Evolutionary conservation across 345 rosid genomes (phyloP).

Genomic region (Linum lewisii): DNA sequence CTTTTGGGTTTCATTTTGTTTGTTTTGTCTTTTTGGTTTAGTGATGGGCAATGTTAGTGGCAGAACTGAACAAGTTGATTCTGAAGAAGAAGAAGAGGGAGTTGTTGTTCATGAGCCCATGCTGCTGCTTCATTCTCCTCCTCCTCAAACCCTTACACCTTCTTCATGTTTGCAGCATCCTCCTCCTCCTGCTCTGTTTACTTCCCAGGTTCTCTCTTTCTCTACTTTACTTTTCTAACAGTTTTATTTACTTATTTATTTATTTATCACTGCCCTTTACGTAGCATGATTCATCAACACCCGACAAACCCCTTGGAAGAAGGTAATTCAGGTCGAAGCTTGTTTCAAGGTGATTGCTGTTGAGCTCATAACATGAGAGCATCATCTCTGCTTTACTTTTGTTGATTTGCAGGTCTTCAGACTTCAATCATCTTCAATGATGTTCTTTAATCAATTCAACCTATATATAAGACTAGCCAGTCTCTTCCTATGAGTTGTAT

Average conservation of each 20-base stretch:
- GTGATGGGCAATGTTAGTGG: conserved; percentile 68
- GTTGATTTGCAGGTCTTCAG: neutral
- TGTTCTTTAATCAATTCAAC: neutral
- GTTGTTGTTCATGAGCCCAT: conserved; percentile 22
- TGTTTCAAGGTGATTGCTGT: too few species aligned
- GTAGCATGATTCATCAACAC: too few species aligned
- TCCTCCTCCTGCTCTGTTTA: conserved; percentile 2
- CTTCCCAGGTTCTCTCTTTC: conserved; percentile 25
- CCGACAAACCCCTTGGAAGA: too few species aligned
- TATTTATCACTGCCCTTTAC: too few species aligned
- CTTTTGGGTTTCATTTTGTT: conserved; percentile 16
- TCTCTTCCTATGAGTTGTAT: neutral
- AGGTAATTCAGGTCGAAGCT: too few species aligned
- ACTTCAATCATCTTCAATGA: neutral
- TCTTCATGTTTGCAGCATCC: neutral
- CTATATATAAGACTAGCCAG: neutral
- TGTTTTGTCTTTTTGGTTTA: conserved; percentile 13
- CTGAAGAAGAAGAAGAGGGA: conserved; percentile 11
- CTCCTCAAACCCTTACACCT: conserved; percentile 16
- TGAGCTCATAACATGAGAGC: too few species aligned
- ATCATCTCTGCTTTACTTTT: neutral
- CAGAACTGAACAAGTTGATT: conserved; percentile 25
- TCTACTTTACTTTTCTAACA: neutral
- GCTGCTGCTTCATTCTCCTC: conserved; percentile 21
- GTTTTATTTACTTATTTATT: too few species aligned